Evolutionary conservation across 2,329 filamentous ascomycete species (phyloP), one percentile per base, ranked within the genome.

Genomic region (Cladosporium sp.): DNA sequence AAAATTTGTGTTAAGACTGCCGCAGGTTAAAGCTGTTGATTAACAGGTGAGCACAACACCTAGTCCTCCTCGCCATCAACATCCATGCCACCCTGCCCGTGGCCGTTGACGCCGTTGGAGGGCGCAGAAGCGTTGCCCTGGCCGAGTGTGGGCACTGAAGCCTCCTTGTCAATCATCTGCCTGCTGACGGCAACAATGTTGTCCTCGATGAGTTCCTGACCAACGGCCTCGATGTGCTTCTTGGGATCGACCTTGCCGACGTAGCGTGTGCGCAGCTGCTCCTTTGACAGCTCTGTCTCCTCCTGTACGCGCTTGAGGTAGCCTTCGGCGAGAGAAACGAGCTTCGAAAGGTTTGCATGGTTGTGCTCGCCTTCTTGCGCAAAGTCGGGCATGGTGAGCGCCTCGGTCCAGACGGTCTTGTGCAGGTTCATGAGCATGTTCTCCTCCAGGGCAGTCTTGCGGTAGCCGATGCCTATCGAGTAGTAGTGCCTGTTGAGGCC

Each of bases 391-490:
- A 98, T 97, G 68, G 95, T 83, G 57, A 98, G 72, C 4, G 92
- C 93, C 70, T 98, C 93, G 0, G 94, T 98, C 93, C 93, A 98
- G 38, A 96, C 91, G 61, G 97, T 93, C 78, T 98, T 98, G 80
- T 98, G 93, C 58, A 98, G 76, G 69, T 98, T 98, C 94, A 98
- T 98, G 63, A 98, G 73, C 93, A 98, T 98, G 72, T 95, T 97
- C 78, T 98, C 94, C 70, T 98, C 93, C 43, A 98, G 77, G 15
- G 63, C 92, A 0, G 92, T 95, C 78, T 98, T 98, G 67, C 92
- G 81, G 73, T 98, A 98, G 73, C 96, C 91, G 75, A 98, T 97
- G 53, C 83, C 92, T 67, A 98, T 98, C 62, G 89, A 95, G 79
- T 98, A 98, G 79, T 98, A 98, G 76, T 98, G 93, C 64, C 93